phyloP scores from a whole-genome alignment of 352 stramenopile genomes.

The Phytophthora quininea region DNA sequence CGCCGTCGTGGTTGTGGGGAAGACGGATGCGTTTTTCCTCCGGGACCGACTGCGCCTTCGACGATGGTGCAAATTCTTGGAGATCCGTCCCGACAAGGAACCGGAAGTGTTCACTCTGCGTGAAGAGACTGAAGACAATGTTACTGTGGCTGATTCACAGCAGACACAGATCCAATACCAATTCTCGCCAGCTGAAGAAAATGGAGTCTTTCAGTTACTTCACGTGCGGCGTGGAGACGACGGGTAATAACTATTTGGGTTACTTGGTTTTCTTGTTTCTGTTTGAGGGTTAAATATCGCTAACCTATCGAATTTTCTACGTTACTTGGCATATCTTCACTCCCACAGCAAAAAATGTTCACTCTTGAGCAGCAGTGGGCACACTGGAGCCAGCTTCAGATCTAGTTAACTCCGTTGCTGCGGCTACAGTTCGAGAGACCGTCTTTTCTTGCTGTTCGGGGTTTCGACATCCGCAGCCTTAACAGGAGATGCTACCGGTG shows the following conservation, averaged over 20 bases:
- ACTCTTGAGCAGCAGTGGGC: background rate
- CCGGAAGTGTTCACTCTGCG: constrained; percentile 38
- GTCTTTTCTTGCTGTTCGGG: constrained; percentile 14
- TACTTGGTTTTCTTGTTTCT: constrained; percentile 11
- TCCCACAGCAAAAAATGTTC: constrained; percentile 10
- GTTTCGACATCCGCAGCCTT: constrained; percentile 21
- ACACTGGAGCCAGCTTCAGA: constrained; percentile 10
- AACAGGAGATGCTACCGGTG: constrained; percentile 26
- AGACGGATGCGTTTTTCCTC: constrained; percentile 47
- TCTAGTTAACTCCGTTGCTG: constrained; percentile 12
- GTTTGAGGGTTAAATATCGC: constrained; percentile 31
- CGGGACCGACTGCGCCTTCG: constrained; percentile 38
- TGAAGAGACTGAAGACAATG: constrained; percentile 30
- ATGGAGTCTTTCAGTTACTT: constrained; percentile 43
- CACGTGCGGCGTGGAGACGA: too few species aligned
- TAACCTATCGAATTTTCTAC: constrained; percentile 33
- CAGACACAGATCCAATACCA: constrained; percentile 37
- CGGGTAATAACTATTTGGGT: too few species aligned
- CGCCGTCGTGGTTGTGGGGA: constrained; percentile 40
- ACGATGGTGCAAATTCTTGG: constrained; percentile 63
- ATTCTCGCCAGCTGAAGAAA: constrained; percentile 24
- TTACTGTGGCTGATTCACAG: constrained; percentile 1
- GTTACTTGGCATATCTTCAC: constrained; percentile 32
- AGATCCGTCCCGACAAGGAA: constrained; percentile 35
- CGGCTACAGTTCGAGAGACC: constrained; percentile 7